Evolutionary conservation across 23 red algal species (phyloP), one percentile per base, ranked within the genome.

Genomic region (Agarophyton chilense): DNA sequence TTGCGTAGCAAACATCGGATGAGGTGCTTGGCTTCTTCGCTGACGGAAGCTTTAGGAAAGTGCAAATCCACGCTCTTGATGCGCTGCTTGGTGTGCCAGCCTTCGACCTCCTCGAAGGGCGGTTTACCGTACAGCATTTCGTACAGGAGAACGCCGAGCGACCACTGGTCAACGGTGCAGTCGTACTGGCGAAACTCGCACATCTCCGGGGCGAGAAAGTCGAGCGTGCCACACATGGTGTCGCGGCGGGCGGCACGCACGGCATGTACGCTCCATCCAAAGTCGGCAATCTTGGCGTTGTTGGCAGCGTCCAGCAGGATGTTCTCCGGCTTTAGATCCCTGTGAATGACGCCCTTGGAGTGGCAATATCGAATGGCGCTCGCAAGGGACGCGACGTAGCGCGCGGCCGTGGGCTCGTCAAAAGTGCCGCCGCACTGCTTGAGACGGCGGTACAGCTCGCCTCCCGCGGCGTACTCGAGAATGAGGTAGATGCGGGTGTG

Each of bases 171-270:
- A 26, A 98, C 90, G 13, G 38, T 56, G 38, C 83, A 54, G 68
- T 95, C 96, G 52, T 98, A 92, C 73, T 81, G 60, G 64, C 72
- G 68, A 16, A 88, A 68, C 84, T 89, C 72, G 39, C 94, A 90
- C 93, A 98, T 98, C 74, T 98, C 96, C 0, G 96, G 96, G 13
- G 96, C 72, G 6, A 98, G 83, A 84, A 94, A 98, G 74, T 98
- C 96, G 34, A 98, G 77, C n/a, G 96, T 98, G 67, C 96, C 96
- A 72, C 96, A 98, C 35, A 98, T 41, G 1, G 96, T 98, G 16
- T 40, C 90, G 12, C 96, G 63, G 18, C 96, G 79, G 12, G 38
- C 68, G 16, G 63, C 43, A 13, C 77, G 58, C 24, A 93, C 86
- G 18, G 96, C 96, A 78, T 95, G 89, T 25, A 98, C 96, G 64